phyloP scores from a whole-genome alignment of 2,329 filamentous ascomycete genomes.

The Colletotrichum higginsianum region DNA sequence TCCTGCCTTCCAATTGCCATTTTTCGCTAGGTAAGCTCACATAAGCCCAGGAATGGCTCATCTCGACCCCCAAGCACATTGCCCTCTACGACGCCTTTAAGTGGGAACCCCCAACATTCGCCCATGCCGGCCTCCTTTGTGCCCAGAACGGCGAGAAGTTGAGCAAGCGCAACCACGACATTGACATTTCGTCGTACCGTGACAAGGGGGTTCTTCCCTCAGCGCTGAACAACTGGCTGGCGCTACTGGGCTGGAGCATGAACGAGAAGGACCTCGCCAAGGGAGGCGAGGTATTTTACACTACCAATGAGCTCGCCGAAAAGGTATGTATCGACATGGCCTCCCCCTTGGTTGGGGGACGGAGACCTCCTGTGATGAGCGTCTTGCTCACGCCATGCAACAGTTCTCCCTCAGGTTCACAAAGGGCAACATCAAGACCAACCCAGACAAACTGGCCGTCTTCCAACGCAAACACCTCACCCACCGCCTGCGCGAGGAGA shows the following conservation, averaged over 20 bases:
- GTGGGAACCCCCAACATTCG: conserved; percentile 82
- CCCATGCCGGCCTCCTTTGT: conserved; percentile 84
- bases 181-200: conserved; percentile 68
- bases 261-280: conserved; percentile 58
- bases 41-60: conserved; percentile 84
- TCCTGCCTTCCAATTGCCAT: neutral
- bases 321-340: conserved; percentile 65
- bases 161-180: conserved; percentile 83
- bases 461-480: conserved; percentile 79
- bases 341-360: too few relatives aligned
- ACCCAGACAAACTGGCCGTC: conserved; percentile 83
- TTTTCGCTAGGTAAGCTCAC: conserved; percentile 1
- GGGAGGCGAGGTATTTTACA: conserved; percentile 75
- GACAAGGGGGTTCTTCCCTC: conserved; percentile 62
- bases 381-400: conserved; percentile 41
- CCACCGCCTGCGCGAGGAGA: conserved; percentile 49
- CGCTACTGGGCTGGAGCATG: conserved; percentile 88
- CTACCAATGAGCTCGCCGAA: conserved; percentile 77
- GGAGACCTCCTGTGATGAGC: neutral
- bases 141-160: conserved; percentile 80
- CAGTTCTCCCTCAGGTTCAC: conserved; percentile 91
- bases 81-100: conserved; percentile 83
- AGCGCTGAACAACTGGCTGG: conserved; percentile 83
- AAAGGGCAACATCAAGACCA: conserved; percentile 88
- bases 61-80: conserved; percentile 85